Evolutionary conservation across 345 rosid genomes (phyloP).

Genomic region (Citrus glauca): DNA sequence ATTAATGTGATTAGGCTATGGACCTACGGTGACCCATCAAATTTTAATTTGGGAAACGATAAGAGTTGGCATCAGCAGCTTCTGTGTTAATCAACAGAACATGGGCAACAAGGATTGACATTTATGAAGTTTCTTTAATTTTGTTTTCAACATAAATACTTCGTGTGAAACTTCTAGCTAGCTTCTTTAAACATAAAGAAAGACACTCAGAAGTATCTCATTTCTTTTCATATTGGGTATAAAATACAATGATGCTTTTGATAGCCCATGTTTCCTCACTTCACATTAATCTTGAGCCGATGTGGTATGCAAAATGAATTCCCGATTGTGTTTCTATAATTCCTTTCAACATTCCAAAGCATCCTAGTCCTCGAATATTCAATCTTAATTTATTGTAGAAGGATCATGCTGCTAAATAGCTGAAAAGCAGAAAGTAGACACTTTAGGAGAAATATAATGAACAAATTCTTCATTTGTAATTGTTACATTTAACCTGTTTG

Average conservation of each 20-base stretch:
- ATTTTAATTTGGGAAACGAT: slow-evolving; percentile 5
- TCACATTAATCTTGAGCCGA: background rate
- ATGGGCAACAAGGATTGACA: background rate
- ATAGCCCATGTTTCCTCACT: background rate
- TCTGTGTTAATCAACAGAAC: background rate
- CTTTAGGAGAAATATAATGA: background rate
- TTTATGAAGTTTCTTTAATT: background rate
- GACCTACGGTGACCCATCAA: slow-evolving; percentile 9
- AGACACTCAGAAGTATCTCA: background rate
- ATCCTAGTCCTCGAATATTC: background rate
- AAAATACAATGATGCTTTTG: background rate
- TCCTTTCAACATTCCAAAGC: background rate
- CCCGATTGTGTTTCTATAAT: background rate
- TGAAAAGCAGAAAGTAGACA: background rate
- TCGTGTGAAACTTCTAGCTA: background rate
- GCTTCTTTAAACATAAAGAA: background rate
- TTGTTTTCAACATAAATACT: background rate
- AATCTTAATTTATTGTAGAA: background rate
- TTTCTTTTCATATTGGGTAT: background rate
- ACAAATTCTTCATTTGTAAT: background rate
- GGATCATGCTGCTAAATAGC: too few relatives aligned
- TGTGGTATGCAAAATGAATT: background rate
- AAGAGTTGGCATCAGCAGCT: slow-evolving; percentile 6
- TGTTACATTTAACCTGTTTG: background rate
- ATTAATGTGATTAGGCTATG: slow-evolving; percentile 5